Conservation (phyloP, 2,329 filamentous ascomycete species). For the Chrysosporium queenslandicum region DNA sequence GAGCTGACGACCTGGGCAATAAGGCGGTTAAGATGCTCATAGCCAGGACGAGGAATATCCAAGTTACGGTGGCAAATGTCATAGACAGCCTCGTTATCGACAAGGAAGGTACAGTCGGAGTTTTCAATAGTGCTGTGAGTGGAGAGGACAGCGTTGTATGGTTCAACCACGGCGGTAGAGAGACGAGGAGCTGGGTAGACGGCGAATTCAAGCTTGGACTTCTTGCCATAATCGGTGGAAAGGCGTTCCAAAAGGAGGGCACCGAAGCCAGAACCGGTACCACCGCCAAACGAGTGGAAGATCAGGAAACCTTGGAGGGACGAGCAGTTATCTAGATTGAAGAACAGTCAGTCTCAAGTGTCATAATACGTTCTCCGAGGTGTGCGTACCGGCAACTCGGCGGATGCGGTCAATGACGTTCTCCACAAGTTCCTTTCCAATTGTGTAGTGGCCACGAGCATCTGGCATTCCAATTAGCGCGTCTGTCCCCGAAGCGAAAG, state of each 20-base stretch:
- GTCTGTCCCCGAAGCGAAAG: no score
- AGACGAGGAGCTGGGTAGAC: slow-evolving; percentile 97
- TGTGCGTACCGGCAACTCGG: slow-evolving; percentile 48
- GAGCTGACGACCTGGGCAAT: slow-evolving; percentile 98
- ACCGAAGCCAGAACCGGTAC: slow-evolving; percentile 97
- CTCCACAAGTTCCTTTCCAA: slow-evolving; percentile 58
- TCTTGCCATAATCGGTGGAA: slow-evolving; percentile 98
- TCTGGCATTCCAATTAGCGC: slow-evolving; percentile 32
- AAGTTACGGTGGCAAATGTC: slow-evolving; percentile 98
- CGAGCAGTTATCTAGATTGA: slow-evolving; percentile 49
- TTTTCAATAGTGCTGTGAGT: slow-evolving; percentile 99
- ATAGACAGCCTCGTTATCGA: slow-evolving; percentile 99
- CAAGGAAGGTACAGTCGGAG: slow-evolving; percentile 99
- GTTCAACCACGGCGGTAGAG: slow-evolving; percentile 94
- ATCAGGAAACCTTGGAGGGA: slow-evolving; percentile 66
- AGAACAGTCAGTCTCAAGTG: neutral
- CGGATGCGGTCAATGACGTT: slow-evolving; percentile 55
- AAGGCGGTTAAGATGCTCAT: slow-evolving; percentile 96
- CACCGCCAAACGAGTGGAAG: slow-evolving; percentile 99
- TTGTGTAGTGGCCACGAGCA: slow-evolving; percentile 58
- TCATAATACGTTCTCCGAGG: neutral
- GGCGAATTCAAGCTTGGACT: slow-evolving; percentile 99
- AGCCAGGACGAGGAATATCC: slow-evolving; percentile 92
- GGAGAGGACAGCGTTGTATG: slow-evolving; percentile 98
- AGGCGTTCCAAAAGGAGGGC: slow-evolving; percentile 98